These are phyloP conservation scores for Cephalotrichum gorgonifer DNA, from an alignment of 2,329 filamentous ascomycete species.

Conservation along the genomic window DNA sequence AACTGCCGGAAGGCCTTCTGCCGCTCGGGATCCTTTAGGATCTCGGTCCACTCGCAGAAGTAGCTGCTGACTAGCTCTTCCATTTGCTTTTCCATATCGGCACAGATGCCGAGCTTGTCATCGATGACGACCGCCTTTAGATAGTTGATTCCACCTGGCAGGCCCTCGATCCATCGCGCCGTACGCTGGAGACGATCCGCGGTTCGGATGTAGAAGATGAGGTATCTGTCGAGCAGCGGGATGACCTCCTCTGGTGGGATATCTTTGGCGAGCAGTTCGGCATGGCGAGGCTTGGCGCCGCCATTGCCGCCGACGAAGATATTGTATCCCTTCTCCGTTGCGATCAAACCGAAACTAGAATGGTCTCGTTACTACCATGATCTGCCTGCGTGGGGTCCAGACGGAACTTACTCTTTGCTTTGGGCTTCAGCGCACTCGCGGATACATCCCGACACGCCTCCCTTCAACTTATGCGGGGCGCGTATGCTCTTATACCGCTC, in stretches of 20 bases:
- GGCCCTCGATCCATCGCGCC: constrained; percentile 74
- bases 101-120: constrained; percentile 78
- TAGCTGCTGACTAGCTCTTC: constrained; percentile 70
- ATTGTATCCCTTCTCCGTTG: constrained; percentile 88
- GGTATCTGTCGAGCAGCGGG: constrained; percentile 75
- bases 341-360: constrained; percentile 69
- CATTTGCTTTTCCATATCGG: constrained; percentile 81
- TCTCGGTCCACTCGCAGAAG: constrained; percentile 90
- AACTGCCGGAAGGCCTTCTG: constrained; percentile 71
- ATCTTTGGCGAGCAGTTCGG: constrained; percentile 76
- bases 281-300: constrained; percentile 76
- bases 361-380: constrained; percentile 4
- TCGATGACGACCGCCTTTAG: constrained; percentile 73
- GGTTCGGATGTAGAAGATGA: constrained; percentile 90
- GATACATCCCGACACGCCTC: constrained; percentile 83
- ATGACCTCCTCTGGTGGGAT: constrained; percentile 75
- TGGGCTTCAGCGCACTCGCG: constrained; percentile 87
- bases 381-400: neutral
- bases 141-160: constrained; percentile 77
- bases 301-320: constrained; percentile 86
- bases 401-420: constrained; percentile 65
- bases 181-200: constrained; percentile 85
- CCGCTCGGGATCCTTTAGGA: constrained; percentile 57
- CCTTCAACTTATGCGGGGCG: constrained; percentile 85
- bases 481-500: constrained; percentile 88